These are phyloP conservation scores for Poa annua DNA, from an alignment of 176 grass and related monocot species.

Conservation along the genomic window DNA sequence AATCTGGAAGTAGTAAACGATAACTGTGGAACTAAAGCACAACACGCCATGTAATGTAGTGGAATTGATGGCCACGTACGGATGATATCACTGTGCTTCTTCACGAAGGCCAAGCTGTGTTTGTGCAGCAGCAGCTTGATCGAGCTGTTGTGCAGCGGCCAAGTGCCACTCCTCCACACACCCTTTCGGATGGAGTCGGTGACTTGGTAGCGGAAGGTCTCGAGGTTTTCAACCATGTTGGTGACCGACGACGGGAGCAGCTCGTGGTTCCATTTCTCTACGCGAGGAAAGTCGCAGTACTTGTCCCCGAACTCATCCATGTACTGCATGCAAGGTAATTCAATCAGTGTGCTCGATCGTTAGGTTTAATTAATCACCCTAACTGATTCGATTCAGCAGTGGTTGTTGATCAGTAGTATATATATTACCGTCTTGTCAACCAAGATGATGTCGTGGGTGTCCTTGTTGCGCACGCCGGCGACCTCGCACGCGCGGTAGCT, in stretches of 20 bases:
- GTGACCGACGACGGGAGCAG: background rate
- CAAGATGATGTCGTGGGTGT: too few relatives aligned
- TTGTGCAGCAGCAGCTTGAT: background rate
- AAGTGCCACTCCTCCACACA: background rate
- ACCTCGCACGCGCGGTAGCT: background rate
- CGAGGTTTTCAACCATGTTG: background rate
- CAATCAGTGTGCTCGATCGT: too few relatives aligned
- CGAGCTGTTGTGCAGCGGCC: background rate
- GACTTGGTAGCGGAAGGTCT: conserved; percentile 1
- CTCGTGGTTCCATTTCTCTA: background rate
- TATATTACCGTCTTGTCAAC: too few relatives aligned
- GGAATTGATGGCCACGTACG: background rate
- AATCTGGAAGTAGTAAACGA: background rate
- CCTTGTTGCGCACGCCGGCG: too few relatives aligned
- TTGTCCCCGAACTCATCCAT: background rate
- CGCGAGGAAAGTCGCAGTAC: background rate
- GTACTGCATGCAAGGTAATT: background rate
- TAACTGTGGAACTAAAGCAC: background rate
- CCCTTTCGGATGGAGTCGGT: background rate
- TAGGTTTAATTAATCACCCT: too few relatives aligned
- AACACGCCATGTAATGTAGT: background rate
- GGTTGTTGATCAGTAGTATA: too few relatives aligned
- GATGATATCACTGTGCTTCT: background rate
- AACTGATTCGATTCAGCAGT: too few relatives aligned
- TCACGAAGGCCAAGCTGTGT: background rate